Base-by-base conservation (phyloP, 2,329 filamentous ascomycete genomes). In the Fusarium dimerum region DNA sequence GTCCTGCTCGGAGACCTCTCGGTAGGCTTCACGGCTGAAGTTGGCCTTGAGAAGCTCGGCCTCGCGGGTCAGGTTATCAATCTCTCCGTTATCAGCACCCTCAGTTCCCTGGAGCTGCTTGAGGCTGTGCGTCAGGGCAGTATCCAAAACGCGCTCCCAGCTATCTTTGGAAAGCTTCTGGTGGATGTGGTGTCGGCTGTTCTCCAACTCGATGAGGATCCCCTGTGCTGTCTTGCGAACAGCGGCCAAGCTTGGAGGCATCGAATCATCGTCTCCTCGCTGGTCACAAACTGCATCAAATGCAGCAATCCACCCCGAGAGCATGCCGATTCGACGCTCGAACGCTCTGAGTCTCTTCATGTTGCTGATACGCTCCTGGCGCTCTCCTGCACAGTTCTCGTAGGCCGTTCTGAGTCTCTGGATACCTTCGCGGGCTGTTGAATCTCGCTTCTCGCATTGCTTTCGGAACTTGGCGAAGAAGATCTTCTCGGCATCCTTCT, bases 261-360 rank as follows among this genome's bases (percentile, higher is more conserved):
- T 85, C 0, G 80, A 74, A 17, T 85, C 82, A 47, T 67, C 64
- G 0, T 67, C 69, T 0, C 62, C 66, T 16, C 86, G 81, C 44
- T 79, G 80, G 39, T 91, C 90, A 61, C 88, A 93, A 3, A 95
- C 83, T 2, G 82, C 78, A 57, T 97, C 93, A 64, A 97, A 99
- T 2, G 92, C 91, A 1, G 89, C 89, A 51, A 97, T 88, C 94
- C 94, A 99, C 2, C 88, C 87, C 4, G 89, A 92, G n/a, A 99
- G 79, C 54, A 96, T 79, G 7, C 85, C 82, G 56, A 97, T 96
- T 15, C 94, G 85, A 59, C 91, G 84, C 73, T 96, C 91, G 32
- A 96, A 85, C 48, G 89, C 85, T 61, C 88, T 86, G 53, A 95
- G 75, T 62, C 89, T 91, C 75, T 90, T 90, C 85, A 95, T 90